Base-by-base conservation (phyloP, 345 rosid genomes). In the Rhizophora apiculata region DNA sequence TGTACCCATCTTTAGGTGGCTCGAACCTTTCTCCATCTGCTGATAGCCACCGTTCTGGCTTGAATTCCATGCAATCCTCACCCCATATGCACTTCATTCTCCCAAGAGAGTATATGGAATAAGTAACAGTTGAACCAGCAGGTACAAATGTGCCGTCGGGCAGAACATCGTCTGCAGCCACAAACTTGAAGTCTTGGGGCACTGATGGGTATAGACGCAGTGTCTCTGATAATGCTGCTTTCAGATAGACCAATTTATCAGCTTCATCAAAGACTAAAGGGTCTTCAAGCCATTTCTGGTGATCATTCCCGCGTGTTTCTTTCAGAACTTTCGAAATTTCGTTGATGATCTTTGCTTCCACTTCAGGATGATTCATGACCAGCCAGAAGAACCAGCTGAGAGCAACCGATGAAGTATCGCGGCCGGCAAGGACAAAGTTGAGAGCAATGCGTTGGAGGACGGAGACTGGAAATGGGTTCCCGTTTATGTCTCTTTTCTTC, bases 321-420 rank as follows among this genome's bases (percentile, higher is more conserved):
- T 62, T 72, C 6, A 93, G 86, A 59, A 89, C 88, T 21, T 55
- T 75, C 8, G 88, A 68, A 65, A 93, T 81, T 73, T 93, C 98
- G 0, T 59, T 51, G n/a, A 91, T 57, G 68, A 93, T 86, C 72
- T 85, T 93, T 59, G 67, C 69, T 72, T 93, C 98, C 0, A 91
- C 79, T 27, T 77, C 80, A 0, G 85, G 85, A 39, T 86, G 76
- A 72, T 86, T 88, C 92, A 87, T 89, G 61, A 93, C 86, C 2
- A 91, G 89, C 93, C 96, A 90, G 82, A 93, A 93, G 80, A 93
- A 93, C 98, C 98, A 93, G 76, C 95, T 90, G 39, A 93, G 80
- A 6, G 98, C 98, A 24, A 88, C 96, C 0, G 98, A 93, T 4
- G 98, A 93, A 6, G 98, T 93, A 79, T 93, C 98, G 0, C 98